Evolutionary conservation across 345 rosid species (phyloP).

Genomic region (Moringa oleifera): DNA sequence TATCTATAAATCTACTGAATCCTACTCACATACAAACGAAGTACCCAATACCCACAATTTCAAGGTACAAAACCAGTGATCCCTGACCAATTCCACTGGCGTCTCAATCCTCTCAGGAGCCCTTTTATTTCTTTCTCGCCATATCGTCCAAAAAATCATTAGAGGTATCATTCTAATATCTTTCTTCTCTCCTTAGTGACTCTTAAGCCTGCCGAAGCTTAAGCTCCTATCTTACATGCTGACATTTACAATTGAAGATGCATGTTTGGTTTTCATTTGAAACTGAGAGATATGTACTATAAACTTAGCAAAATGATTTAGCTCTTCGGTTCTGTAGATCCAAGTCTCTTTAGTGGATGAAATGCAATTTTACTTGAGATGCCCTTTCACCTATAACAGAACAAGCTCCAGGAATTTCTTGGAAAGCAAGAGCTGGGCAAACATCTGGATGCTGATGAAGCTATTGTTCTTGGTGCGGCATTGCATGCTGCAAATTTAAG

Average conservation of each 20-base stretch:
- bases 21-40: too few relatives aligned
- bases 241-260: neutral
- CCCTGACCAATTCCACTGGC: too few relatives aligned
- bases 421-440: conserved; percentile 88
- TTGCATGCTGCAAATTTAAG: conserved; percentile 95
- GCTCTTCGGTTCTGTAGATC: conserved; percentile 4
- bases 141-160: too few relatives aligned
- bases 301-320: conserved; percentile 2
- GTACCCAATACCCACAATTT: too few relatives aligned
- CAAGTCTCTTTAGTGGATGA: neutral
- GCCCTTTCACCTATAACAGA: conserved; percentile 38
- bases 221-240: too few relatives aligned
- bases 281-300: neutral
- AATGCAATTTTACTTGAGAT: neutral
- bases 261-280: neutral
- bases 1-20: too few relatives aligned
- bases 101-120: too few relatives aligned
- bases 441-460: conserved; percentile 99
- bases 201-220: too few relatives aligned
- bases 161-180: too few relatives aligned
- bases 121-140: too few relatives aligned
- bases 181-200: too few relatives aligned
- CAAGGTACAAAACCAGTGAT: too few relatives aligned
- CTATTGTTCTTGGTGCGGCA: conserved; percentile 91
- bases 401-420: conserved; percentile 84